phyloP scores from a whole-genome alignment of 495 filamentous ascomycete species.

The Talaromyces wortmannii region DNA sequence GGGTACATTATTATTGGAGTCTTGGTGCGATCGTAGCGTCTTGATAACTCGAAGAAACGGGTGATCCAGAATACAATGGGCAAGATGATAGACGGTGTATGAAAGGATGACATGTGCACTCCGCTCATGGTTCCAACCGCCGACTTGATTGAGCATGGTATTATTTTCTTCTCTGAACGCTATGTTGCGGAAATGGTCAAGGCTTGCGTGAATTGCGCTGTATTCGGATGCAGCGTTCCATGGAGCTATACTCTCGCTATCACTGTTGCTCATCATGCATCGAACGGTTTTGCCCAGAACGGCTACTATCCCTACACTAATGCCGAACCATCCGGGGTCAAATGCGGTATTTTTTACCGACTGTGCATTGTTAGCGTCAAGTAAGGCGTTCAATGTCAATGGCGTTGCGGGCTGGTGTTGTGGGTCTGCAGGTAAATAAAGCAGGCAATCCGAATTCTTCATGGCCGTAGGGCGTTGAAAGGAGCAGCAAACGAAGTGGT shows the following conservation, averaged over 20 bases:
- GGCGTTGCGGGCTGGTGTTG: background rate
- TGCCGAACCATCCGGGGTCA: constrained; percentile 9
- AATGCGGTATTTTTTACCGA: background rate
- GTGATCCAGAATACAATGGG: constrained; percentile 19
- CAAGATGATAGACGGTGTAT: constrained; percentile 16
- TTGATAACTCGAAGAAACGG: constrained; percentile 16
- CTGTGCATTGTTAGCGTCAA: background rate
- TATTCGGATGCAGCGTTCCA: constrained; percentile 16
- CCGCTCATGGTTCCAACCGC: background rate
- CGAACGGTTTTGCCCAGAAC: constrained; percentile 15
- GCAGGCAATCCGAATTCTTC: constrained; percentile 13
- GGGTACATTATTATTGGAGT: background rate
- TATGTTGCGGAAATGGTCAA: constrained; percentile 14
- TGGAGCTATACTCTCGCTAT: constrained; percentile 7
- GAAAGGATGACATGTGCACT: constrained; percentile 19
- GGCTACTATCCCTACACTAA: constrained; percentile 12
- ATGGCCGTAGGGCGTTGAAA: constrained; percentile 20
- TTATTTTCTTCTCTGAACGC: background rate
- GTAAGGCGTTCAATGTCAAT: constrained; percentile 5
- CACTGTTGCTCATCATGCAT: constrained; percentile 13
- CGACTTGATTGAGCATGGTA: background rate
- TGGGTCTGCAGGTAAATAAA: constrained; percentile 10
- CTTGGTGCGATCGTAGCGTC: background rate
- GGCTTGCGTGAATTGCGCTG: constrained; percentile 7
- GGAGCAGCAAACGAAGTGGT: constrained; percentile 22